Percentiles rank a stretch among this genome's conserved stretches.
These are phyloP conservation scores for Phialemoniopsis sp. DNA, from an alignment of 2,329 filamentous ascomycete genomes.

Conservation along the genomic window DNA sequence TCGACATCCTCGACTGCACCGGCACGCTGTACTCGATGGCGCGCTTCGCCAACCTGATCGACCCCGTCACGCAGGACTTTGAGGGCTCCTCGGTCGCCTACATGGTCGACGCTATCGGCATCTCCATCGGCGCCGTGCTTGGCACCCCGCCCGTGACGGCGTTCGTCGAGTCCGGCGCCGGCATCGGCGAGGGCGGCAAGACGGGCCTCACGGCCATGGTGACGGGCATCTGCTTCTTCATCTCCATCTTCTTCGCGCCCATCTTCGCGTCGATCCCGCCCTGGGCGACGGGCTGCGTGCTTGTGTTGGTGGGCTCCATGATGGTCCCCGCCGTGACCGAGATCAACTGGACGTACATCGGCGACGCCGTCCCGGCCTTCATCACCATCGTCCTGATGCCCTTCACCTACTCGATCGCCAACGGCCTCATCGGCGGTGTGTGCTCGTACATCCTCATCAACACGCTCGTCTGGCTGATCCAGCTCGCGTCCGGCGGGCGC, in stretches of 20 bases:
- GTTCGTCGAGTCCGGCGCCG: slow-evolving; percentile 85
- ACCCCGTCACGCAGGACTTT: slow-evolving; percentile 81
- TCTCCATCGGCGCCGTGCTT: slow-evolving; percentile 75
- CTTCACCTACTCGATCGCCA: slow-evolving; percentile 84
- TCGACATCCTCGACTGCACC: slow-evolving; percentile 84
- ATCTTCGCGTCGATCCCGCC: slow-evolving; percentile 87
- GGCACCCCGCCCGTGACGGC: slow-evolving; percentile 80
- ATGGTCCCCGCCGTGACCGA: slow-evolving; percentile 76
- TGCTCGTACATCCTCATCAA: slow-evolving; percentile 76
- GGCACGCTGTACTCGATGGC: slow-evolving; percentile 90
- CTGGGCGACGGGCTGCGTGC: slow-evolving; percentile 86
- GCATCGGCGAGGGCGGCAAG: slow-evolving; percentile 81
- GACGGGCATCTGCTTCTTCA: slow-evolving; percentile 79
- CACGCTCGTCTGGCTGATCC: slow-evolving; percentile 63
- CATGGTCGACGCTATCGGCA: slow-evolving; percentile 72
- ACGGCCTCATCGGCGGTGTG: slow-evolving; percentile 80
- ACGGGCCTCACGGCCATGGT: slow-evolving; percentile 80
- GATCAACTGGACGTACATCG: slow-evolving; percentile 86
- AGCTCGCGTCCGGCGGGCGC: slow-evolving; percentile 61
- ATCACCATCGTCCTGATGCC: slow-evolving; percentile 83
- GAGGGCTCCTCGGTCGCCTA: slow-evolving; percentile 82
- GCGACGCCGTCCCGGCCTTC: slow-evolving; percentile 81
- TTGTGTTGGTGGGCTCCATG: slow-evolving; percentile 82
- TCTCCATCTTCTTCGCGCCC: slow-evolving; percentile 83
- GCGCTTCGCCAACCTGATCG: slow-evolving; percentile 73